Percentiles rank a stretch among this genome's conserved stretches.
Conservation (phyloP, 441 rosid species). For the Populus hybrid region DNA sequence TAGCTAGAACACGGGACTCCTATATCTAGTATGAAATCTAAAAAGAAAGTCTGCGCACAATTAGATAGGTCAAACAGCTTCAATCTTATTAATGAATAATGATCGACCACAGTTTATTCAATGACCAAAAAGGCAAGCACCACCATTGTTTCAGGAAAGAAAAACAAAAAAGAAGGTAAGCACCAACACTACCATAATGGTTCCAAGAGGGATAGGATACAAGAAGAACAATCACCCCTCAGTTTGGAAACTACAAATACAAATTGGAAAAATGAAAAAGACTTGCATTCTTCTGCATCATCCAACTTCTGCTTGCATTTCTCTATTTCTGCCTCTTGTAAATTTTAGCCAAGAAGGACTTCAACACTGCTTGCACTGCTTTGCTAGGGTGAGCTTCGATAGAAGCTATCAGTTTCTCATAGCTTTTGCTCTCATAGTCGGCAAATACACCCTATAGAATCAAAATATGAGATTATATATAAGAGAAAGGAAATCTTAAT, state of each 20-base stretch:
- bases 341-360: constrained; percentile 79
- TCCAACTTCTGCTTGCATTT: constrained; percentile 3
- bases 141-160: neutral
- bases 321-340: constrained; percentile 82
- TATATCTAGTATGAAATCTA: neutral
- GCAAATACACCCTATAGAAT: constrained; percentile 48
- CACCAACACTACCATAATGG: constrained; percentile 8
- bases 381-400: constrained; percentile 71
- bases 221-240: neutral
- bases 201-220: neutral
- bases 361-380: constrained; percentile 78
- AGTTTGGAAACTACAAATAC: constrained; percentile 6
- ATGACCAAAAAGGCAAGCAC: neutral
- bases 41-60: neutral
- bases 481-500: neutral
- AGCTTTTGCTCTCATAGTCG: constrained; percentile 77
- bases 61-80: neutral
- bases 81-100: neutral
- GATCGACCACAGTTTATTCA: neutral
- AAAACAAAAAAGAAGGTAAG: neutral
- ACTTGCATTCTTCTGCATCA: constrained; percentile 16
- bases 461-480: neutral
- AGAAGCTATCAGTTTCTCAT: constrained; percentile 50
- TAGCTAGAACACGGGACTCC: no score
- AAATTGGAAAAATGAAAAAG: neutral